phyloP scores from a whole-genome alignment of 345 rosid species.

The Lepidium africanum region DNA sequence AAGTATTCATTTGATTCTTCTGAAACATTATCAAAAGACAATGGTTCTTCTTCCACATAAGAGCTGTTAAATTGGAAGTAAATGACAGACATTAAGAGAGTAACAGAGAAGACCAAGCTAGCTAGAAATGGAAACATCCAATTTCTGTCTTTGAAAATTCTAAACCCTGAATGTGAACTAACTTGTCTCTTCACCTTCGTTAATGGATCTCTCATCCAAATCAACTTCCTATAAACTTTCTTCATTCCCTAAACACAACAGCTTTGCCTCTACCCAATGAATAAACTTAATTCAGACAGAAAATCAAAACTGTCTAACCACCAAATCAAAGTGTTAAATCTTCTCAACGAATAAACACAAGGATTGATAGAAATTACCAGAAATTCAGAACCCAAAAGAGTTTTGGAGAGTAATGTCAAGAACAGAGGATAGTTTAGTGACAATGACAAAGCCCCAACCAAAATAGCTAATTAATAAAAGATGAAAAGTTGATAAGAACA shows the following conservation, averaged over 20 bases:
- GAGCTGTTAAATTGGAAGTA: slow-evolving; percentile 38
- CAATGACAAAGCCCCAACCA: not conserved
- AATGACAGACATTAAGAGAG: slow-evolving; percentile 43
- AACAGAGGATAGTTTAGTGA: not conserved
- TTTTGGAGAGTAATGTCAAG: not conserved
- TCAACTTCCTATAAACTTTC: slow-evolving; percentile 43
- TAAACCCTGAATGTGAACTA: slow-evolving; percentile 37
- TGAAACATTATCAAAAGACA: slow-evolving; percentile 38
- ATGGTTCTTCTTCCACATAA: slow-evolving; percentile 41
- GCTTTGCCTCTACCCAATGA: not conserved
- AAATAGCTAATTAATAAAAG: slow-evolving; percentile 11
- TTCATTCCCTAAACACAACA: slow-evolving; percentile 24
- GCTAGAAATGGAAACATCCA: slow-evolving; percentile 80
- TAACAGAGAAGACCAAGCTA: slow-evolving; percentile 63
- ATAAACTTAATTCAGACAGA: slow-evolving; percentile 3
- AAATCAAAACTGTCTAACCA: not conserved
- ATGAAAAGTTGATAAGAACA: slow-evolving; percentile 23
- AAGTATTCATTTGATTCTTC: slow-evolving; percentile 55
- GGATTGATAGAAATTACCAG: slow-evolving; percentile 5
- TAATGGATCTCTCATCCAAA: slow-evolving; percentile 30
- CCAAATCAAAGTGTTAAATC: slow-evolving; percentile 14
- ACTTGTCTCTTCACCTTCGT: not conserved
- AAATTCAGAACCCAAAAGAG: not conserved
- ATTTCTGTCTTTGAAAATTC: slow-evolving; percentile 62
- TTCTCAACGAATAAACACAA: not conserved